Conservation (phyloP, 2,329 filamentous ascomycete species). For the Colletotrichum camelliae region DNA sequence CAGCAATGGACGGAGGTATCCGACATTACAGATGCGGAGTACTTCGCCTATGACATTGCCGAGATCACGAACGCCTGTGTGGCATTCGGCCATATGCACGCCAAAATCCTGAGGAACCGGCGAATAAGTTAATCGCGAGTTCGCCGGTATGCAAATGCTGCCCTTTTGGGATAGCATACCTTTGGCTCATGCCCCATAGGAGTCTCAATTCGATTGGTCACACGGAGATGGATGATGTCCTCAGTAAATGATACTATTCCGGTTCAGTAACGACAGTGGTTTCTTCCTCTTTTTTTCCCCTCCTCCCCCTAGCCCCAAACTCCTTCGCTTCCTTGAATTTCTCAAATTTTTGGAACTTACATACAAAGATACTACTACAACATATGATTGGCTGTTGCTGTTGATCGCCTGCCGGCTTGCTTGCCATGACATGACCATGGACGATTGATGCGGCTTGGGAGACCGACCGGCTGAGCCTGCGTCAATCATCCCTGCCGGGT, state of each 20-base stretch:
- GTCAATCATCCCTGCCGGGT: neutral
- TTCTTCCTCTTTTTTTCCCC: neutral
- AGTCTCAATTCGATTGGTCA: neutral
- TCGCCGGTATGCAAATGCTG: neutral
- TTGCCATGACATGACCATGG: neutral
- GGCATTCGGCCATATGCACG: neutral
- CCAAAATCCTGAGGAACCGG: neutral
- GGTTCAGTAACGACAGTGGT: neutral
- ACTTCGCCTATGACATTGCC: neutral
- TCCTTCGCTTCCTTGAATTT: neutral
- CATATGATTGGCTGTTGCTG: neutral
- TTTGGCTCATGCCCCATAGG: neutral
- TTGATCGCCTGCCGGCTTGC: neutral
- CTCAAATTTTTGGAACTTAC: neutral
- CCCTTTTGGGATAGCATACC: fast-evolving
- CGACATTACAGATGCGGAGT: neutral
- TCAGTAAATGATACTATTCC: neutral
- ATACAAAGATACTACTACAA: neutral
- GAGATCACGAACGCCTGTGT: neutral
- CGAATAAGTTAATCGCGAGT: neutral
- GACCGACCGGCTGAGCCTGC: neutral
- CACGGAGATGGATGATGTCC: neutral
- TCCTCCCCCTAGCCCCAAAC: neutral
- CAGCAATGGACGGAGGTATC: neutral
- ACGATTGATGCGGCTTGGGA: neutral